These are phyloP conservation scores for Kodamaea jinghongensis DNA, from an alignment of 805 yeast genomes.

Conservation along the genomic window DNA sequence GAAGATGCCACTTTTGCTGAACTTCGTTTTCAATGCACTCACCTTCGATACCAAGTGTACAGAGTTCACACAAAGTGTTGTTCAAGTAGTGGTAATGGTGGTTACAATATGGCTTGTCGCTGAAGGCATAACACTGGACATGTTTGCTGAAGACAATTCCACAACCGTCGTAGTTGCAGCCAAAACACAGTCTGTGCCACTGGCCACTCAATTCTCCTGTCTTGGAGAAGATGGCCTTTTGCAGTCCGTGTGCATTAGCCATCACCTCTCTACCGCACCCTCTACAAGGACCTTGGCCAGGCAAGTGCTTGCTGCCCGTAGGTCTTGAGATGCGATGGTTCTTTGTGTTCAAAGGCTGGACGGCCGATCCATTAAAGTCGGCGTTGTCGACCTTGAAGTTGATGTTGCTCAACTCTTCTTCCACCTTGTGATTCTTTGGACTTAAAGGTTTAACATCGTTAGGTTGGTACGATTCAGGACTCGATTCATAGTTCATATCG, in stretches of 20 bases:
- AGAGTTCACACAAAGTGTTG: conserved; percentile 67
- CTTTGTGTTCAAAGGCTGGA: too few relatives aligned
- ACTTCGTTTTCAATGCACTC: conserved; percentile 79
- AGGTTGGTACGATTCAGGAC: conserved; percentile 2
- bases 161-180: conserved; percentile 60
- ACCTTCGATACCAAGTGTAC: conserved; percentile 83
- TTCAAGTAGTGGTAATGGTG: conserved; percentile 73
- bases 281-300: conserved; percentile 83
- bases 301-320: conserved; percentile 8
- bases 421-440: conserved; percentile 33
- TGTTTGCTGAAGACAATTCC: conserved; percentile 53
- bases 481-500: neutral
- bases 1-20: conserved; percentile 68
- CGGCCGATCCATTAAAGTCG: neutral
- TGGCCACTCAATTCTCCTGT: conserved; percentile 84
- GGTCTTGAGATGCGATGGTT: neutral
- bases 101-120: conserved; percentile 81
- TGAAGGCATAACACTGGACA: conserved; percentile 68
- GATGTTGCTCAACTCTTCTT: conserved; percentile 30
- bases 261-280: conserved; percentile 56
- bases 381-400: conserved; percentile 17
- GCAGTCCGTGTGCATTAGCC: conserved; percentile 33
- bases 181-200: conserved; percentile 90
- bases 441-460: conserved; percentile 28
- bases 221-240: conserved; percentile 76